Percentiles rank a stretch among this genome's conserved stretches.
Conservation (phyloP, 1,284 basidiomycete genomes). For the Rhizoctonia solani region DNA sequence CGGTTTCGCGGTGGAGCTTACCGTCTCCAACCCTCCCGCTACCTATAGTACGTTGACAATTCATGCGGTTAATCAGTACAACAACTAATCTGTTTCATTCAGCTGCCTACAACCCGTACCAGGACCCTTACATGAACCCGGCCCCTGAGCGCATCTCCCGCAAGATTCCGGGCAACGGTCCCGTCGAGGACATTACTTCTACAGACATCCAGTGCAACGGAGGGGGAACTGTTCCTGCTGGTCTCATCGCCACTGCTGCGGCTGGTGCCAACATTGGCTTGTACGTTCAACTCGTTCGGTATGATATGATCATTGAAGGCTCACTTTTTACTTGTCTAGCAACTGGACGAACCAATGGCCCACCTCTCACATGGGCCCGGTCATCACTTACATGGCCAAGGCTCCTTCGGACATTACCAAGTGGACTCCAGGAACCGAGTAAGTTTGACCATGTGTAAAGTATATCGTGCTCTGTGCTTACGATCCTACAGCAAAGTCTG, state of each 20-base stretch:
- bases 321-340: conserved; percentile 7
- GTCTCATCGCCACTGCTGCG: conserved; percentile 51
- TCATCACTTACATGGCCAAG: conserved; percentile 56
- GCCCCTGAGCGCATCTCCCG: conserved; percentile 54
- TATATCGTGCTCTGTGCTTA: not conserved
- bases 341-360: conserved; percentile 33
- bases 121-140: conserved; percentile 49
- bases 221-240: conserved; percentile 52
- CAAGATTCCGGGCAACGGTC: conserved; percentile 45
- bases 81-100: too few relatives aligned
- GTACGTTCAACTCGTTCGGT: conserved; percentile 44
- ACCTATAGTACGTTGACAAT: conserved; percentile 35
- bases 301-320: conserved; percentile 54
- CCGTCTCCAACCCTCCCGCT: conserved; percentile 32
- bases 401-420: conserved; percentile 51
- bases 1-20: conserved; percentile 49
- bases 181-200: conserved; percentile 43
- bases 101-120: conserved; percentile 47
- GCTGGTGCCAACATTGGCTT: conserved; percentile 49
- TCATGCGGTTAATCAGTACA: conserved; percentile 45
- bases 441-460: conserved; percentile 38
- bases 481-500: conserved; percentile 48
- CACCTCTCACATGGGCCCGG: conserved; percentile 46
- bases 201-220: conserved; percentile 41
- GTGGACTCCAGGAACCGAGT: conserved; percentile 52